A percentile compares a stretch with the other conserved stretches of the same genome.
Evolutionary conservation across 805 yeast species (phyloP).

Genomic region (Zygosaccharomyces gambellarensis): DNA sequence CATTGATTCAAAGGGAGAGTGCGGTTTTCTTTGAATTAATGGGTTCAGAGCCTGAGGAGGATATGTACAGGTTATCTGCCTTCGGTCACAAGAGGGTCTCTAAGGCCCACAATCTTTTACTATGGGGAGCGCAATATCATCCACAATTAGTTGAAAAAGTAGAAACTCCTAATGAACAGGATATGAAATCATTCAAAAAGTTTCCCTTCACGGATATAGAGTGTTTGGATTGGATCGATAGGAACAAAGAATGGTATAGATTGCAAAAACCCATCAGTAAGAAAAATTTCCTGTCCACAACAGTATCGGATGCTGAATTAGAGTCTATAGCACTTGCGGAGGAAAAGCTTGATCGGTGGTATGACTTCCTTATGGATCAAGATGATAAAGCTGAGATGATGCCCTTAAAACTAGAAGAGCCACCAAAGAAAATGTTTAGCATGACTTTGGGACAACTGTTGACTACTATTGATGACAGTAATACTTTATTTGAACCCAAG

Average conservation of each 20-base stretch:
- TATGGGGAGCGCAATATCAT: slow-evolving; percentile 25
- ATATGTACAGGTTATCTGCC: slow-evolving; percentile 23
- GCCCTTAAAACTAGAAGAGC: slow-evolving; percentile 2
- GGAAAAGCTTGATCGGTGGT: slow-evolving; percentile 17
- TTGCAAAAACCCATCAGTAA: slow-evolving; percentile 17
- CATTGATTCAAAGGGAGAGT: slow-evolving; percentile 22
- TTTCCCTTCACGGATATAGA: slow-evolving; percentile 29
- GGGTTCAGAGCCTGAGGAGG: slow-evolving; percentile 8
- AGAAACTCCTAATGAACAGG: slow-evolving; percentile 7
- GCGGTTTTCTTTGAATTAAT: slow-evolving; percentile 20
- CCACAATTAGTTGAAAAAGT: slow-evolving; percentile 17
- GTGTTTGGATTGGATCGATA: slow-evolving; percentile 27
- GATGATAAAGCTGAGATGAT: slow-evolving; percentile 3
- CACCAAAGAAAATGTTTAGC: slow-evolving; percentile 18
- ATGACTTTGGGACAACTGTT: slow-evolving; percentile 28
- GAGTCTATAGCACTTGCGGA: slow-evolving; percentile 4
- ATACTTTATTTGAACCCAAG: slow-evolving; percentile 23
- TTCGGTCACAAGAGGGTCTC: slow-evolving; percentile 27
- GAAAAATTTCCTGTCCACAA: background rate
- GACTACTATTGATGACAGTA: slow-evolving; percentile 1
- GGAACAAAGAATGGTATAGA: slow-evolving; percentile 25
- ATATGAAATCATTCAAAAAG: slow-evolving; percentile 8
- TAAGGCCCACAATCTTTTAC: slow-evolving; percentile 23
- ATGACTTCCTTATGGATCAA: slow-evolving; percentile 11
- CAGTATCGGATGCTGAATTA: background rate